A percentile compares a stretch with the other conserved stretches of the same genome.
Evolutionary conservation across 2,329 filamentous ascomycete species (phyloP).

Genomic region (Aaosphaeria pasadenensis): DNA sequence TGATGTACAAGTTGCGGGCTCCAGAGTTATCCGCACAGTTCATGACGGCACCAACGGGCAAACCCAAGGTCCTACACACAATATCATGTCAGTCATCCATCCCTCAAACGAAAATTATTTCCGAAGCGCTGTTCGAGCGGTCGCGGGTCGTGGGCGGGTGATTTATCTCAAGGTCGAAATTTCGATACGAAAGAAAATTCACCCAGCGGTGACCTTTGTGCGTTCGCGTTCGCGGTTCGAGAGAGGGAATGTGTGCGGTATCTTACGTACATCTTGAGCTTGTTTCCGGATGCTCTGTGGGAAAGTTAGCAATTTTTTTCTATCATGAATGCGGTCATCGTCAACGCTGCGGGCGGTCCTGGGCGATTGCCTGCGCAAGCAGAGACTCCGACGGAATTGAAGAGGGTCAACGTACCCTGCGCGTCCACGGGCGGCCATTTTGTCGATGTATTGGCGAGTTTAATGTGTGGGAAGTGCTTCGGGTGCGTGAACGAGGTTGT

Average conservation of each 20-base stretch:
- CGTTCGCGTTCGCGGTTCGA: too few relatives aligned
- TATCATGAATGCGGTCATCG: neutral
- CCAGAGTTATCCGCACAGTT: slow-evolving; percentile 99
- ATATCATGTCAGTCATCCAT: too few relatives aligned
- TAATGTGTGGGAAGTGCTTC: slow-evolving; percentile 11
- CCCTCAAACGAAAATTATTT: too few relatives aligned
- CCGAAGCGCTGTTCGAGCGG: too few relatives aligned
- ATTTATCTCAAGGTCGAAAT: too few relatives aligned
- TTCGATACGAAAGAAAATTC: too few relatives aligned
- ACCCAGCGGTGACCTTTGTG: too few relatives aligned
- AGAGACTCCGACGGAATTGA: neutral
- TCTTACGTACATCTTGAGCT: slow-evolving; percentile 81
- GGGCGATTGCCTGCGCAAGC: neutral
- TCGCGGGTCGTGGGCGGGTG: too few relatives aligned
- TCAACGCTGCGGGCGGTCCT: neutral
- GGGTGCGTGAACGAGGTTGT: slow-evolving; percentile 29
- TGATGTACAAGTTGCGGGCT: slow-evolving; percentile 99
- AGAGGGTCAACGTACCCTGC: slow-evolving; percentile 4
- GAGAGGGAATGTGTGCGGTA: too few relatives aligned
- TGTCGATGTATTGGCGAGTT: slow-evolving; percentile 23
- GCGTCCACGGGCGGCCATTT: slow-evolving; percentile 43
- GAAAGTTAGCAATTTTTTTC: slow-evolving; percentile 19
- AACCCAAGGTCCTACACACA: slow-evolving; percentile 73
- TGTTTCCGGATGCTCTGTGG: slow-evolving; percentile 94
- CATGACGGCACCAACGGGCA: slow-evolving; percentile 99